These are phyloP conservation scores for Epichloe brachyelytri DNA, from an alignment of 2,329 filamentous ascomycete species.

Conservation along the genomic window DNA sequence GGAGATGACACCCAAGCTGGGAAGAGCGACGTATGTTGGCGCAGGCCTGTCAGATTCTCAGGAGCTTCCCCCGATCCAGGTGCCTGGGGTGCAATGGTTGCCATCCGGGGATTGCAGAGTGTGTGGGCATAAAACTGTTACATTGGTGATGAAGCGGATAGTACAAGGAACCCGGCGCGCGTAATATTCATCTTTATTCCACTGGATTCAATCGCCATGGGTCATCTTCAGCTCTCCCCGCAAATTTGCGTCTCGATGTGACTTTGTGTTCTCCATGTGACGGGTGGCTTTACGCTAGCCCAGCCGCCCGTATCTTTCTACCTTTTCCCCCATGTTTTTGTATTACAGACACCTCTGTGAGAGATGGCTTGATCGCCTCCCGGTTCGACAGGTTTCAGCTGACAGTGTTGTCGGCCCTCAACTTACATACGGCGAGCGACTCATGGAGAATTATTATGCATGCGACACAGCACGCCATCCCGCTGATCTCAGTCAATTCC, in stretches of 20 bases:
- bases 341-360: not conserved
- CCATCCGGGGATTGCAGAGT: slow-evolving; percentile 27
- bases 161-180: not conserved
- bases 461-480: slow-evolving; percentile 1
- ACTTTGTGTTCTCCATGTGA: too few relatives aligned
- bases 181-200: not conserved
- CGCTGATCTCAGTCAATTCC: not conserved
- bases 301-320: too few relatives aligned
- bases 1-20: slow-evolving; percentile 50
- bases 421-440: not conserved
- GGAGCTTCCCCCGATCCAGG: slow-evolving; percentile 52
- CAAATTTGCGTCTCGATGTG: not conserved
- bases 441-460: not conserved
- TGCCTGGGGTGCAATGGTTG: slow-evolving; percentile 54
- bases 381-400: not conserved
- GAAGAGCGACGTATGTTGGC: slow-evolving; percentile 56
- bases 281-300: too few relatives aligned
- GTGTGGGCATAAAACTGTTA: not conserved
- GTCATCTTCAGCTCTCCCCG: not conserved
- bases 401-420: not conserved
- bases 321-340: not conserved
- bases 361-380: not conserved
- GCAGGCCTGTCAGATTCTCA: slow-evolving; percentile 33
- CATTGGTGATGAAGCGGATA: not conserved
- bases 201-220: too few relatives aligned